phyloP scores from a whole-genome alignment of 2,329 filamentous ascomycete genomes.

The Dothideomycetes sp. region DNA sequence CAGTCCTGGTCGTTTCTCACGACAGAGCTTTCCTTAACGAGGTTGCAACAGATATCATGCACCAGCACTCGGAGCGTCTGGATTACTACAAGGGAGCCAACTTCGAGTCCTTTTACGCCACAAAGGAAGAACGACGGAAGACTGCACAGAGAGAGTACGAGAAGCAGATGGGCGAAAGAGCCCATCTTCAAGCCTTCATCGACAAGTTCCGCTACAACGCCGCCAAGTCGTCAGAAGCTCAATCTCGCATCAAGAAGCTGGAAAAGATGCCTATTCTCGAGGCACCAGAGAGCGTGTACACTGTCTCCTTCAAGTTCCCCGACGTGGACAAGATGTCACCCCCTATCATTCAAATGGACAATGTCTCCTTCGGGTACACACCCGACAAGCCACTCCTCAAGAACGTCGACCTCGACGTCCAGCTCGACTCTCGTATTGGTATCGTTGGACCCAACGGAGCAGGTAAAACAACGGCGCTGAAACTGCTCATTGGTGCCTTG shows the following conservation, averaged over 20 bases:
- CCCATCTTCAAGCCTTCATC: constrained; percentile 94
- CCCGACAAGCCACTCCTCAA: constrained; percentile 67
- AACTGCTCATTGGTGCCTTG: constrained; percentile 86
- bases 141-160: constrained; percentile 95
- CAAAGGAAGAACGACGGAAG: constrained; percentile 94
- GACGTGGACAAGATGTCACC: constrained; percentile 96
- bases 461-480: constrained; percentile 96
- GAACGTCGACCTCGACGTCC: constrained; percentile 89
- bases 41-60: constrained; percentile 97
- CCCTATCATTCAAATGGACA: constrained; percentile 94
- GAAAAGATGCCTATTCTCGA: constrained; percentile 93
- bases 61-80: constrained; percentile 91
- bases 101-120: constrained; percentile 92
- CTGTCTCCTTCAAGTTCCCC: constrained; percentile 92
- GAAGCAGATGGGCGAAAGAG: constrained; percentile 89
- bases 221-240: constrained; percentile 94
- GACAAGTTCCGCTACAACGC: constrained; percentile 99
- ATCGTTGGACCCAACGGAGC: constrained; percentile 99
- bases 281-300: constrained; percentile 85
- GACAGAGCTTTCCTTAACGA: constrained; percentile 98
- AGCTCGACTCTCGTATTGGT: constrained; percentile 94
- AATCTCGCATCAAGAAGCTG: constrained; percentile 97
- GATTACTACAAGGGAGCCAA: constrained; percentile 99
- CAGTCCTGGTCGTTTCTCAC: constrained; percentile 92
- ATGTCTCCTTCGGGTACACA: constrained; percentile 81